phyloP scores from a whole-genome alignment of 2,329 filamentous ascomycete species.

The Colletotrichum sansevieriae region DNA sequence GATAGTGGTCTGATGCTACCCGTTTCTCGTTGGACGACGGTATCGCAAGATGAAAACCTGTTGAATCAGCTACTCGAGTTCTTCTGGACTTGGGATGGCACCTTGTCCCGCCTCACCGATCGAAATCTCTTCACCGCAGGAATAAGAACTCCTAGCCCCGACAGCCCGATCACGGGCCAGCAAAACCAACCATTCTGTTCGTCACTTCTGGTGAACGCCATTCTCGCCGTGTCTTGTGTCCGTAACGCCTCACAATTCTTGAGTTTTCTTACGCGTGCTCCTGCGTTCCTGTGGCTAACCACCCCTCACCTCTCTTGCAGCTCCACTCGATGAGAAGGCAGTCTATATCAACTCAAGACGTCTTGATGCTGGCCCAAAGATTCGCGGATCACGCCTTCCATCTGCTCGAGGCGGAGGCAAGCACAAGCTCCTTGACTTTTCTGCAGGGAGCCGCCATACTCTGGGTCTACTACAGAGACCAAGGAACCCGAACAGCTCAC shows the following conservation, averaged over 20 bases:
- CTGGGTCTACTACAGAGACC: slow-evolving; percentile 24
- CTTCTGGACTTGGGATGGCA: slow-evolving; percentile 47
- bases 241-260: background rate
- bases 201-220: slow-evolving; percentile 43
- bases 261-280: background rate
- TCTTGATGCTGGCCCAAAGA: background rate
- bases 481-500: background rate
- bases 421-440: slow-evolving; percentile 32
- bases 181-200: slow-evolving; percentile 42
- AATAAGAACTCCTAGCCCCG: slow-evolving; percentile 14
- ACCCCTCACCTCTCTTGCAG: background rate
- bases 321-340: slow-evolving; percentile 18
- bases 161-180: background rate
- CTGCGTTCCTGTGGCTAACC: background rate
- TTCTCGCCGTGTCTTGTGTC: slow-evolving; percentile 44
- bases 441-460: slow-evolving; percentile 43
- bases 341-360: background rate
- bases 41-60: slow-evolving; percentile 37
- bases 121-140: slow-evolving; percentile 40
- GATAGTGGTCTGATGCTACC: slow-evolving; percentile 27
- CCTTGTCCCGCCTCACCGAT: slow-evolving; percentile 40
- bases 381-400: slow-evolving; percentile 26
- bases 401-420: slow-evolving; percentile 14
- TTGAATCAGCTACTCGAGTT: slow-evolving; percentile 42
- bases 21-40: slow-evolving; percentile 43